A percentile compares a stretch with the other conserved stretches of the same genome.
Evolutionary conservation across 768 basidiomycete species (phyloP).

Genomic region (Nidularia pulvinata): DNA sequence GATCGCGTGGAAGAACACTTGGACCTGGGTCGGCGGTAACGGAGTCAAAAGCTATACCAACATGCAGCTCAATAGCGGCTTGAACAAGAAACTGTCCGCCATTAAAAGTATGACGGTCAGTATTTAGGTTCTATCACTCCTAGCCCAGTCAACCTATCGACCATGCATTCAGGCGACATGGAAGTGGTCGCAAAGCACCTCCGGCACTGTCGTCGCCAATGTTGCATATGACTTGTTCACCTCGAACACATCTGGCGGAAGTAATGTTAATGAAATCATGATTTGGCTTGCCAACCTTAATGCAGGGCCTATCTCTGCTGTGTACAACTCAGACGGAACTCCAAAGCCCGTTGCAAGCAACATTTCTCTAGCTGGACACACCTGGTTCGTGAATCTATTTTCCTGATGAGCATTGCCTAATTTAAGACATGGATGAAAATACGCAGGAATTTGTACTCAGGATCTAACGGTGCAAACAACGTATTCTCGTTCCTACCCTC

Average conservation of each 20-base stretch:
- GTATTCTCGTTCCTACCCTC: constrained; percentile 50
- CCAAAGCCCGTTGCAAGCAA: constrained; percentile 43
- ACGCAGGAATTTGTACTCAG: constrained; percentile 52
- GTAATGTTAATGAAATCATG: constrained; percentile 55
- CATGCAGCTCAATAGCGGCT: constrained; percentile 44
- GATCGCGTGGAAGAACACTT: constrained; percentile 50
- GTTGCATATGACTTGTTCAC: constrained; percentile 71
- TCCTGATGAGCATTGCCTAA: not conserved
- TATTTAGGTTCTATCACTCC: not conserved
- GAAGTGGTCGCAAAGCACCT: constrained; percentile 50
- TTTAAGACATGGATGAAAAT: not conserved
- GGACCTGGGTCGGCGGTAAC: constrained; percentile 51
- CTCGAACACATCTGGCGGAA: constrained; percentile 44
- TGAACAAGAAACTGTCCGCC: constrained; percentile 52
- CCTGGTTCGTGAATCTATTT: constrained; percentile 32
- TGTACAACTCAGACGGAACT: constrained; percentile 42
- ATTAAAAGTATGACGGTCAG: constrained; percentile 58
- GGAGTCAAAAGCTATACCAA: constrained; percentile 66
- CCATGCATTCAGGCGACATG: constrained; percentile 41
- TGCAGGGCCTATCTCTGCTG: constrained; percentile 54
- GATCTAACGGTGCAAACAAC: constrained; percentile 50
- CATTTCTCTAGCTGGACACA: constrained; percentile 44
- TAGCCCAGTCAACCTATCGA: not conserved
- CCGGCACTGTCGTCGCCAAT: constrained; percentile 45
- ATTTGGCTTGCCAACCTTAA: constrained; percentile 63